phyloP scores from a whole-genome alignment of 371 early-diverging fungal genomes.

The Blastocladiella emersonii region DNA sequence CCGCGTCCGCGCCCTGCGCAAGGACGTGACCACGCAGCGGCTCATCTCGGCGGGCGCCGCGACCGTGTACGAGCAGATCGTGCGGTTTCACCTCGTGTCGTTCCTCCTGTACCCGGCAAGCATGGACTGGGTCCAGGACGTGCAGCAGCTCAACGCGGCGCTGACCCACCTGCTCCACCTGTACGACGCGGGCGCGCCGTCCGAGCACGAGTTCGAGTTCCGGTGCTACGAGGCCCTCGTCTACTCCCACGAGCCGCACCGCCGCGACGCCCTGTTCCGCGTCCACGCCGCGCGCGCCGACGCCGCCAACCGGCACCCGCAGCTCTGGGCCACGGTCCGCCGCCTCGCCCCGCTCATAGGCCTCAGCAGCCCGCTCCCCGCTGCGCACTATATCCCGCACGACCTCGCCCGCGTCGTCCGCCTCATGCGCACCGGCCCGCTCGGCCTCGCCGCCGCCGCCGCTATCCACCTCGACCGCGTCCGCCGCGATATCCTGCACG shows the following conservation, averaged over 20 bases:
- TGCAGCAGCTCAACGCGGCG: neutral
- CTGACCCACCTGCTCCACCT: neutral
- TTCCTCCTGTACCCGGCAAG: neutral
- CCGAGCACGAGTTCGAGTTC: neutral
- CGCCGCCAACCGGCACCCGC: neutral
- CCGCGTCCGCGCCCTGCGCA: neutral
- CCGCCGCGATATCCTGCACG: neutral
- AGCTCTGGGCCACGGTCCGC: neutral
- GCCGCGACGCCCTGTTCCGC: neutral
- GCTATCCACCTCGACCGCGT: neutral
- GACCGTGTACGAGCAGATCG: neutral
- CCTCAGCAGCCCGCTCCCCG: neutral
- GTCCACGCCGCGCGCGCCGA: neutral
- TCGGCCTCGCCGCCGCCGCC: neutral
- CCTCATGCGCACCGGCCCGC: neutral
- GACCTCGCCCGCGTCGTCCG: neutral
- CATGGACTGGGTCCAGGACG: neutral
- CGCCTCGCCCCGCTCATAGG: too few species aligned
- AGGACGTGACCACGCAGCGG: neutral
- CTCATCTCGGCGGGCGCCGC: neutral
- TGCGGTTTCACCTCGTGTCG: neutral
- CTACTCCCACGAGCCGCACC: neutral
- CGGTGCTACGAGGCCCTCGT: neutral
- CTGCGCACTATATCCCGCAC: too few species aligned
- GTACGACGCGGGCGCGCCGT: neutral